Evolutionary conservation across 257 asterid genomes (phyloP), one percentile per base, ranked within the genome.

Genomic region (Petunia secreta): DNA sequence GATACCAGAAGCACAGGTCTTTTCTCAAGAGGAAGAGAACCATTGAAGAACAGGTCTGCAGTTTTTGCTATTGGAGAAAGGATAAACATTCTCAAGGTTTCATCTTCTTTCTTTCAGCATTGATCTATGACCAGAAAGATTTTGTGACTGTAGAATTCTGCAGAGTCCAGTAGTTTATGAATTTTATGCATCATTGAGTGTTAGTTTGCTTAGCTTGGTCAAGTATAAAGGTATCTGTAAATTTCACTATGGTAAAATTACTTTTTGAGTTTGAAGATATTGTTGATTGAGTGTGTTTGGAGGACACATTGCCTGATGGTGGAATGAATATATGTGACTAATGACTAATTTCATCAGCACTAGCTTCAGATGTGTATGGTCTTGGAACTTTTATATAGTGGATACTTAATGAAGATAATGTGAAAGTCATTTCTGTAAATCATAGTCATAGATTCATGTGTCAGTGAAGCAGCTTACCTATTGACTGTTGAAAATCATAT

Each of bases 1-100:
- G 99, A 96, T 82, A 89, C 99, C 84, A 89, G 98, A 91, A 96
- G 94, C 89, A 89, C 92, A 75, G 82, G 98, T 79, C 97, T 94
- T 83, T 96, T 96, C 87, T 87, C 89, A 79, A 91, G 98, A 85
- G 98, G 97, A 83, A 91, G 95, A 80, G 99, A 96, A 79, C 99
- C 98, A n/a, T 85, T 96, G 91, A 96, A 94, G 92, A 96, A 96
- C 81, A 95, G 98, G 40, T 96, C 99, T 85, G 94, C 99, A 81
- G 98, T 96, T 86, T 96, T 92, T 86, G 97, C 98, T 85, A 80
- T 96, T 89, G 99, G 99, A 78, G 98, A 96, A 75, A 91, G 99
- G 90, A 94, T 96, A 85, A 90, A 87, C 80, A 91, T 96, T 89
- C 98, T 96, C 81, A 96, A 96, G 99, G 99, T 96, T 57, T 63